Evolutionary conservation across 1,284 basidiomycete species (phyloP).

Genomic region (Gymnopus androsaceus): DNA sequence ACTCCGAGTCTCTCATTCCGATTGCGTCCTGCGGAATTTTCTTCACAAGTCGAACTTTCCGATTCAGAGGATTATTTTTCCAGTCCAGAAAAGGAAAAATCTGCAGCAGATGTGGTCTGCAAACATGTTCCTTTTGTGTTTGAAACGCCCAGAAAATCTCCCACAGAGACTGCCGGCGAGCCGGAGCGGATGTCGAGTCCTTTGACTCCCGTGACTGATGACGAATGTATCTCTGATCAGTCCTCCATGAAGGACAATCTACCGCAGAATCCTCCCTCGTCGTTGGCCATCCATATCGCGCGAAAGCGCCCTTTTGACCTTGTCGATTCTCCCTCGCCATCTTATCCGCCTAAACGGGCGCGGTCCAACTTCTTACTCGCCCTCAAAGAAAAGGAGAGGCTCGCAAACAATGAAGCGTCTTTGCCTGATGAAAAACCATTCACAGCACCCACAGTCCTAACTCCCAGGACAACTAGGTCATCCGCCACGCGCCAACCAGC

Average conservation of each 20-base stretch:
- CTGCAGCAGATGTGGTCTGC: neutral
- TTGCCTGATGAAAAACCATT: neutral
- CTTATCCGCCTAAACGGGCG: neutral
- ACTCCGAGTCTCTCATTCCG: neutral
- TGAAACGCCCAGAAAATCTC: slow-evolving; percentile 3
- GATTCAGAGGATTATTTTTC: neutral
- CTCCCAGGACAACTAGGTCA: neutral
- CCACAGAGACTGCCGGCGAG: neutral
- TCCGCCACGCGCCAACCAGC: neutral
- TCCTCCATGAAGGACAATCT: slow-evolving; percentile 8
- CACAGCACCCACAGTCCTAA: neutral
- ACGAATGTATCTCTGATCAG: slow-evolving; percentile 6
- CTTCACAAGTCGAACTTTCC: neutral
- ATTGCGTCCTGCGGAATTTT: neutral
- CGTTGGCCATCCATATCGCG: neutral
- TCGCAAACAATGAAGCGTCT: neutral
- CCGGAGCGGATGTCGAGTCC: slow-evolving; percentile 5
- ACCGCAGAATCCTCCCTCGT: neutral
- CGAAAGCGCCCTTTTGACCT: neutral
- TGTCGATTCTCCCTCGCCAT: neutral
- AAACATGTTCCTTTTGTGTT: slow-evolving; percentile 8
- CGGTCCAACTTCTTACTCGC: neutral
- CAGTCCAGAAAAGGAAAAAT: neutral
- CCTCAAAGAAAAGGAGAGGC: neutral
- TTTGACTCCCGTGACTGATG: slow-evolving; percentile 17